Base-by-base conservation (phyloP, 805 yeast species). In the Cyberlindnera mrakii region DNA sequence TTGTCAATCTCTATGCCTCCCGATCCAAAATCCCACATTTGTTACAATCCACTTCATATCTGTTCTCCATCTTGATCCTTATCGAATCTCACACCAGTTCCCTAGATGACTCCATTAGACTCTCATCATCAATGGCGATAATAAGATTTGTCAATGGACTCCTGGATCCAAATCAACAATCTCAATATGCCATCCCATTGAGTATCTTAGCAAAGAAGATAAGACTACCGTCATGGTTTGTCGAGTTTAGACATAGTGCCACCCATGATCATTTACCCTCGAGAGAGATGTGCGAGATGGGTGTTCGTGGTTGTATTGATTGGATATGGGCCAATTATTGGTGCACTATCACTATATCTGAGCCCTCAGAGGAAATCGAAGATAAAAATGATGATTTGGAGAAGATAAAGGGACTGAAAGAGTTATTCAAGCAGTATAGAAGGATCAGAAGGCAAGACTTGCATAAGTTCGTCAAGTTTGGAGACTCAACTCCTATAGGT, bases 101-200 rank as follows among this genome's bases (percentile, higher is more conserved):
- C 1, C 18, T 10, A 4, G 44, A 39, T 5, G 43, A 46, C 16
- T 13, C 30, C 6, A 25, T 30, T 20, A 15, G 47, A 9, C 37
- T 50, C 3, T 36, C 48, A 10, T 34, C 45, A 0, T 46, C 89
- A 0, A 80, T 85, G 85, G 77, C 88, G 0, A 55, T 90, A 11
- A 80, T 88, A 23, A 68, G 95, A 45, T 88, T 91, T 64, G 97
- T 93, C 20, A 93, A 93, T 62, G 98, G 97, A 3, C 62, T 88
- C 4, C 63, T 93, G 31, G 99, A 93, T 60, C 93, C 95, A 0
- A 74, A 74, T 39, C 99, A 93, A 62, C 85, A 81, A 53, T 77
- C 89, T 1, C 75, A 72, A 35, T 82, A 66, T 57, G 96, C 96
- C 0, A 75, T 84, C 14, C 90, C 97, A 6, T 65, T 93, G 52